phyloP scores from a whole-genome alignment of 2,329 filamentous ascomycete species.

The Sarocladium brachiariae region DNA sequence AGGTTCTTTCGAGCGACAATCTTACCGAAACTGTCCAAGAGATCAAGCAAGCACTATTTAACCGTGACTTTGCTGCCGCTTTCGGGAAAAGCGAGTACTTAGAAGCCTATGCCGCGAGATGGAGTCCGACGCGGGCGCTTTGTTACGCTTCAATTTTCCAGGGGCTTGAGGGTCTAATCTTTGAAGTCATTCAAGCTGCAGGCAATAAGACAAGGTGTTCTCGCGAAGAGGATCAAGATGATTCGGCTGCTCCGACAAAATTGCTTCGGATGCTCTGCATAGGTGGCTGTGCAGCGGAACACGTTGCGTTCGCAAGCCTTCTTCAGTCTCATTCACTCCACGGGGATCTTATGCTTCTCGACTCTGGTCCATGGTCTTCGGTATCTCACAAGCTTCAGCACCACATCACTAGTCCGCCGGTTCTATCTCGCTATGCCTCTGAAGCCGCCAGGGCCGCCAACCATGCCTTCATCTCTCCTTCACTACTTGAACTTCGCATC shows the following conservation, averaged over 20 bases:
- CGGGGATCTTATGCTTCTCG: slow-evolving; percentile 58
- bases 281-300: slow-evolving; percentile 55
- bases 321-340: slow-evolving; percentile 15
- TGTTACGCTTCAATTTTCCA: slow-evolving; percentile 62
- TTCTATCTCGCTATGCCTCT: slow-evolving; percentile 47
- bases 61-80: slow-evolving; percentile 73
- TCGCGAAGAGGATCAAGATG: slow-evolving; percentile 10
- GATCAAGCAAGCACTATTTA: slow-evolving; percentile 79
- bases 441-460: slow-evolving; percentile 38
- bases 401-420: slow-evolving; percentile 45
- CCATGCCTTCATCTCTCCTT: slow-evolving; percentile 32
- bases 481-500: slow-evolving; percentile 35
- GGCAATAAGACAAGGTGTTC: too few species aligned
- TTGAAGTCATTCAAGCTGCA: background rate
- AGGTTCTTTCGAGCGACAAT: slow-evolving; percentile 37
- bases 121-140: slow-evolving; percentile 81
- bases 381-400: slow-evolving; percentile 54
- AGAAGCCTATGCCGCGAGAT: slow-evolving; percentile 78
- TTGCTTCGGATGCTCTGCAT: slow-evolving; percentile 41
- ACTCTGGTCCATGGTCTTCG: slow-evolving; percentile 70
- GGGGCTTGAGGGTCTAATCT: slow-evolving; percentile 20
- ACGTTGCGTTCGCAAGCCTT: slow-evolving; percentile 47
- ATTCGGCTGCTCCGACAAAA: background rate
- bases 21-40: slow-evolving; percentile 61
- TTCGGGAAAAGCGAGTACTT: slow-evolving; percentile 68